phyloP scores from a whole-genome alignment of 495 filamentous ascomycete species.

The Aspergillus biplanus region DNA sequence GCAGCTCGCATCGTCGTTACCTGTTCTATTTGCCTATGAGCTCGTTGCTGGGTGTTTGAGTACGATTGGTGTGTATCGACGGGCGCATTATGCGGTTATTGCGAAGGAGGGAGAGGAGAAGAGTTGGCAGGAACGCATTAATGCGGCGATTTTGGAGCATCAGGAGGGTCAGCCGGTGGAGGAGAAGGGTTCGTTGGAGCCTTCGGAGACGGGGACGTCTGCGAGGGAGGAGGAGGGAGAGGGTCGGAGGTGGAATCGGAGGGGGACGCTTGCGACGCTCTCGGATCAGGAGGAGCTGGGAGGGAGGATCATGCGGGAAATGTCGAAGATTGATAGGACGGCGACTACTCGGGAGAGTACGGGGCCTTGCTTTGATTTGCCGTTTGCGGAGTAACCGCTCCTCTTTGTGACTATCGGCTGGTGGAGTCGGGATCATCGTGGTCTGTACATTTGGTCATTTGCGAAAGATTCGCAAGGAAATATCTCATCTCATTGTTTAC shows the following conservation, averaged over 20 bases:
- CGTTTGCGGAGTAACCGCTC: constrained; percentile 8
- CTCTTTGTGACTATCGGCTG: too few species aligned
- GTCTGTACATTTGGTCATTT: too few species aligned
- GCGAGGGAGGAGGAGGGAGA: background rate
- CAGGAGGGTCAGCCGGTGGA: background rate
- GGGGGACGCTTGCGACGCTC: background rate
- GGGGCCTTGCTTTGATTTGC: constrained; percentile 11
- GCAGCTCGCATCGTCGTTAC: constrained; percentile 9
- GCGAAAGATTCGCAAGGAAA: too few species aligned
- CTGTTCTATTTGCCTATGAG: constrained; percentile 29
- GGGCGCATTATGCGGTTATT: constrained; percentile 42
- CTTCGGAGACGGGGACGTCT: background rate
- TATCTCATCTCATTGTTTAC: too few species aligned
- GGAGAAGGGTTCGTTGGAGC: background rate
- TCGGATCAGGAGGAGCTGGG: constrained; percentile 1
- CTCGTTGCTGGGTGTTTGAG: constrained; percentile 33
- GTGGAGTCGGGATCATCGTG: too few species aligned
- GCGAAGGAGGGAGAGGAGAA: constrained; percentile 36
- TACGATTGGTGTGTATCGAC: constrained; percentile 43
- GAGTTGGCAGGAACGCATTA: constrained; percentile 30
- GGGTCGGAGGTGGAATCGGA: background rate
- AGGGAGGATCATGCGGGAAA: constrained; percentile 1
- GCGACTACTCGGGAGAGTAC: constrained; percentile 2
- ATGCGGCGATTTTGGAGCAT: constrained; percentile 26
- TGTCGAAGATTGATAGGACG: constrained; percentile 3